These are phyloP conservation scores for Fusarium napiforme DNA, from an alignment of 2,329 filamentous ascomycete species.

Conservation along the genomic window DNA sequence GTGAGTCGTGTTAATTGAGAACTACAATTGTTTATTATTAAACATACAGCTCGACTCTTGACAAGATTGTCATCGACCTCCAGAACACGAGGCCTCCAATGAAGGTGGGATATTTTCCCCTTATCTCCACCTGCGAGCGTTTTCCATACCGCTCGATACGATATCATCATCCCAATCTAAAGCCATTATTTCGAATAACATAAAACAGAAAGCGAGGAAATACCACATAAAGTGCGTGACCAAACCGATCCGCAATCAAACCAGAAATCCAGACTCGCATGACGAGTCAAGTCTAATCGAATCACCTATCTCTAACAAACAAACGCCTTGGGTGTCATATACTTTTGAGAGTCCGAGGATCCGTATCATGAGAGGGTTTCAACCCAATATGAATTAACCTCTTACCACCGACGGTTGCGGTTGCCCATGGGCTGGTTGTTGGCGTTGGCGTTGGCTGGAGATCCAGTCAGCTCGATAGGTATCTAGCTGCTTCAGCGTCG, in stretches of 20 bases:
- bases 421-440: conserved; percentile 62
- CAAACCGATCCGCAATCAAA: conserved; percentile 40
- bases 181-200: conserved; percentile 44
- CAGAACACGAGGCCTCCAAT: conserved; percentile 24
- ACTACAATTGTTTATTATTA: conserved; percentile 36
- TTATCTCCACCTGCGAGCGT: conserved; percentile 21
- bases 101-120: conserved; percentile 11
- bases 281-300: conserved; percentile 45
- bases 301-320: conserved; percentile 45
- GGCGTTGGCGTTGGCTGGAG: conserved; percentile 59
- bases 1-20: conserved; percentile 17
- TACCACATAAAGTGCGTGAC: conserved; percentile 32
- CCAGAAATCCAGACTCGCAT: conserved; percentile 43
- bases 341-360: conserved; percentile 39
- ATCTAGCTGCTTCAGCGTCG: conserved; percentile 48
- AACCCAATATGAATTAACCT: conserved; percentile 26
- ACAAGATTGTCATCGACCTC: conserved; percentile 32
- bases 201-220: conserved; percentile 28
- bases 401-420: conserved; percentile 64
- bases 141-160: conserved; percentile 28
- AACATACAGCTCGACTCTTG: conserved; percentile 21
- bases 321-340: conserved; percentile 46
- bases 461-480: conserved; percentile 51
- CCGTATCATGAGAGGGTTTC: conserved; percentile 25
- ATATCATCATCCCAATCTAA: conserved; percentile 44